Base-by-base conservation (phyloP, 768 basidiomycete genomes). In the Leucogyrophana mollusca region DNA sequence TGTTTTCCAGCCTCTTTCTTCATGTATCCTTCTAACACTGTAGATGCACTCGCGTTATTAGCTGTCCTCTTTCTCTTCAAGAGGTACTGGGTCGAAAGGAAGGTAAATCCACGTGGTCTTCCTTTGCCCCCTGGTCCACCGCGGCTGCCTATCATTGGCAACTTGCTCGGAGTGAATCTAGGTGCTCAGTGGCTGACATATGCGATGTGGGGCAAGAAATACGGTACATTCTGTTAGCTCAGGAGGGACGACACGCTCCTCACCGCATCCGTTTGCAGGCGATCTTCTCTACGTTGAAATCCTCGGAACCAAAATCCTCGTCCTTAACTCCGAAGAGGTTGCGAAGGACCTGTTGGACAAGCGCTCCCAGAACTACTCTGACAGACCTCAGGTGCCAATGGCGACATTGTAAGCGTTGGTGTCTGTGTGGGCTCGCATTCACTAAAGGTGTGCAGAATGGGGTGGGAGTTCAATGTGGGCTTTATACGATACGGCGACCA, bases 81-180 rank as follows among this genome's bases (percentile, higher is more conserved):
- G 27, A 47, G 13, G 2, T 40, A 44, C 23, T 17, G 56, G 22
- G 40, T 16, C 35, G 50, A 38, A 38, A 45, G 34, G 24, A 25
- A 23, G 24, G 45, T 44, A 20, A 57, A 63, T 10, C 53, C 61
- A 13, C 24, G 43, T 18, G 50, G 58, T 6, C 43, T 60, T 3
- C 57, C 56, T 6, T 37, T 71, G 10, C 74, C 74, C n/a, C 74
- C 73, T 16, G 74, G 74, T 10, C 72, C 74, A 6, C 62, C 55
- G 27, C 61, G 62, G 25, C 54, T 69, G n/a, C 73, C 74, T 23
- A 35, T 76, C n/a, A 51, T 77, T 16, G 75, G 70, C 30, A 76
- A 75, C 47, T 46, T 76, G 5, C 53, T 73, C 4, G 71, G 72
- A 40, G 70, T 76, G 65, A 55, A 57, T 24, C 63, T 72, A 27